A percentile compares a stretch with the other conserved stretches of the same genome.
Evolutionary conservation across 108 stramenopile species (phyloP).

Genomic region (Fragilariopsis cylindrus): DNA sequence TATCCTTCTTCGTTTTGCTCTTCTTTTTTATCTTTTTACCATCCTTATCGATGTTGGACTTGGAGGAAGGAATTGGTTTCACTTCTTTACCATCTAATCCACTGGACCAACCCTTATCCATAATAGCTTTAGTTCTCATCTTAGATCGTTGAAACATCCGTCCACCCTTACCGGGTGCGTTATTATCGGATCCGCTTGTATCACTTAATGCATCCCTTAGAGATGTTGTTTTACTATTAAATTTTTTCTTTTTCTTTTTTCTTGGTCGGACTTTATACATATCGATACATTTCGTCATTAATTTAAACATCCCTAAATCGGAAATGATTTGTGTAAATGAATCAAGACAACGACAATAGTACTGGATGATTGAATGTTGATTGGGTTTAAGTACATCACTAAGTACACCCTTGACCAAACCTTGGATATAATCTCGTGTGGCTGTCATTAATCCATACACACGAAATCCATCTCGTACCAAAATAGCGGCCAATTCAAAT

Average conservation of each 20-base stretch:
- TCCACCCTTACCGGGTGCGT: conserved; percentile 3
- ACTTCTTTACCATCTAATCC: conserved; percentile 8
- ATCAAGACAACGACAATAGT: conserved; percentile 21
- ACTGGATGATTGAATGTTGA: conserved; percentile 12
- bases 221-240: conserved; percentile 3
- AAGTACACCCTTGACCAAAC: not conserved
- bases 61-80: not conserved
- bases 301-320: conserved; percentile 29
- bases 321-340: conserved; percentile 17
- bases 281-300: conserved; percentile 27
- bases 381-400: conserved; percentile 24
- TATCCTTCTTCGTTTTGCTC: not conserved
- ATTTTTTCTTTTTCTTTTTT: conserved; percentile 22
- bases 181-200: not conserved
- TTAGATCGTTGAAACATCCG: conserved; percentile 29
- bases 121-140: conserved; percentile 10
- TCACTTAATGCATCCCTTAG: conserved; percentile 24
- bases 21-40: conserved; percentile 5
- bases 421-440: conserved; percentile 22
- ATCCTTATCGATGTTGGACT: not conserved
- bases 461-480: conserved; percentile 30
- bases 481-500: conserved; percentile 22
- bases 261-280: conserved; percentile 32
- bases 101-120: conserved; percentile 31
- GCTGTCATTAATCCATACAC: conserved; percentile 24